Conservation (phyloP, 371 early-diverging fungal species). For the Rhizopus arrhizus region DNA sequence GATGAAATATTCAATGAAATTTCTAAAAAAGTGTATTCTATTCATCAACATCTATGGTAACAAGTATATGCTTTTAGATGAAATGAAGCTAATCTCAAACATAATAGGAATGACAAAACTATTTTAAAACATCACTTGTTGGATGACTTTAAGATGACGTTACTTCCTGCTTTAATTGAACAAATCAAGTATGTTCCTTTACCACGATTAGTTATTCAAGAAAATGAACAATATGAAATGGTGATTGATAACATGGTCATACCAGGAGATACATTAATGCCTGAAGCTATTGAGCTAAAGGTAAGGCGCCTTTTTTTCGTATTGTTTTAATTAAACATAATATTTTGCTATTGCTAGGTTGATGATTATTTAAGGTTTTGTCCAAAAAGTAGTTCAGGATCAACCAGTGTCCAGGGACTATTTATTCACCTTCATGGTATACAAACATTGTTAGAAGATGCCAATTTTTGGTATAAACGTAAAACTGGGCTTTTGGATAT, state of each 20-base stretch:
- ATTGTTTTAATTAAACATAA: slow-evolving; percentile 16
- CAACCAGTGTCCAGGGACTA: slow-evolving; percentile 41
- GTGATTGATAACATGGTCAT: slow-evolving; percentile 64
- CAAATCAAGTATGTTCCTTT: slow-evolving; percentile 65
- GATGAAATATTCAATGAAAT: slow-evolving; percentile 35
- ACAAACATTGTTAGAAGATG: slow-evolving; percentile 35
- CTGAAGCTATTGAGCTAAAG: slow-evolving; percentile 59
- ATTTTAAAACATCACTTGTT: slow-evolving; percentile 61
- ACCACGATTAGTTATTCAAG: slow-evolving; percentile 48
- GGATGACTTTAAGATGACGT: slow-evolving; percentile 54
- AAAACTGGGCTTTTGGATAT: slow-evolving; percentile 59
- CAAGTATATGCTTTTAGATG: background rate
- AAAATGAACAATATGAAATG: slow-evolving; percentile 47
- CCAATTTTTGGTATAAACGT: slow-evolving; percentile 62
- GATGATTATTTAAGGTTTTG: slow-evolving; percentile 41
- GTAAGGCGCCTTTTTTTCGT: slow-evolving; percentile 34
- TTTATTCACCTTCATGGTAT: slow-evolving; percentile 33
- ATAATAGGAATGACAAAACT: slow-evolving; percentile 44
- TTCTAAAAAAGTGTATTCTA: slow-evolving; percentile 25
- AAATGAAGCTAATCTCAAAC: too few species aligned
- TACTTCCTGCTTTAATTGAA: slow-evolving; percentile 58
- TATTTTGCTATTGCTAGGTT: slow-evolving; percentile 21
- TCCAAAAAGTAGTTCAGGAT: slow-evolving; percentile 38
- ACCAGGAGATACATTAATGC: slow-evolving; percentile 59
- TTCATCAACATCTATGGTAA: slow-evolving; percentile 42